These are phyloP conservation scores for Globisporangium radiosum DNA, from an alignment of 352 stramenopile genomes.

Conservation along the genomic window DNA sequence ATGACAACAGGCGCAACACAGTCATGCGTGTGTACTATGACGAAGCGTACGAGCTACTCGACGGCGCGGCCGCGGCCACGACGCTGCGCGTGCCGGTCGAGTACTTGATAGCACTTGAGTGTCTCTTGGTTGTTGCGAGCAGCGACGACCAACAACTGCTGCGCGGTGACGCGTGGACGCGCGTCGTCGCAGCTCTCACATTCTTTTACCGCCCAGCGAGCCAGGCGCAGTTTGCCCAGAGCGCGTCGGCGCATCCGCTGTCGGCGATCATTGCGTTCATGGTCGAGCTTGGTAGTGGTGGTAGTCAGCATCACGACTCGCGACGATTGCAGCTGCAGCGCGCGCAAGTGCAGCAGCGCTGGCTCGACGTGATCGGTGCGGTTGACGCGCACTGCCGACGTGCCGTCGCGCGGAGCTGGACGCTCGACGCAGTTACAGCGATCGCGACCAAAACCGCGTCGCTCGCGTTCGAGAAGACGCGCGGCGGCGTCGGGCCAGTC, in stretches of 20 bases:
- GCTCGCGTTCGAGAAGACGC: slow-evolving; percentile 12
- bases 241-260: slow-evolving; percentile 44
- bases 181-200: slow-evolving; percentile 38
- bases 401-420: slow-evolving; percentile 28
- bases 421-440: slow-evolving; percentile 23
- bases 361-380: slow-evolving; percentile 28
- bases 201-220: slow-evolving; percentile 73
- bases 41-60: slow-evolving; percentile 26
- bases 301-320: slow-evolving; percentile 5
- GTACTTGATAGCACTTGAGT: slow-evolving; percentile 45
- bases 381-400: slow-evolving; percentile 41
- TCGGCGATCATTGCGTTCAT: slow-evolving; percentile 50
- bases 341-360: slow-evolving; percentile 24
- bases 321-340: slow-evolving; percentile 23
- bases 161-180: slow-evolving; percentile 22
- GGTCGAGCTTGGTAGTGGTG: slow-evolving; percentile 6
- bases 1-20: slow-evolving; percentile 3
- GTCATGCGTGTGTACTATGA: slow-evolving; percentile 23
- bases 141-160: slow-evolving; percentile 21
- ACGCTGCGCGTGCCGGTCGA: slow-evolving; percentile 41
- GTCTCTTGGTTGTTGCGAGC: slow-evolving; percentile 29
- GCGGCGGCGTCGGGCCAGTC: not conserved
- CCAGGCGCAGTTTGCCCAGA: slow-evolving; percentile 39
- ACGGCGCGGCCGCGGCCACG: slow-evolving; percentile 20
- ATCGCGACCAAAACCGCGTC: slow-evolving; percentile 22